Base-by-base conservation (phyloP, 345 rosid species). In the Camelina laxa region DNA sequence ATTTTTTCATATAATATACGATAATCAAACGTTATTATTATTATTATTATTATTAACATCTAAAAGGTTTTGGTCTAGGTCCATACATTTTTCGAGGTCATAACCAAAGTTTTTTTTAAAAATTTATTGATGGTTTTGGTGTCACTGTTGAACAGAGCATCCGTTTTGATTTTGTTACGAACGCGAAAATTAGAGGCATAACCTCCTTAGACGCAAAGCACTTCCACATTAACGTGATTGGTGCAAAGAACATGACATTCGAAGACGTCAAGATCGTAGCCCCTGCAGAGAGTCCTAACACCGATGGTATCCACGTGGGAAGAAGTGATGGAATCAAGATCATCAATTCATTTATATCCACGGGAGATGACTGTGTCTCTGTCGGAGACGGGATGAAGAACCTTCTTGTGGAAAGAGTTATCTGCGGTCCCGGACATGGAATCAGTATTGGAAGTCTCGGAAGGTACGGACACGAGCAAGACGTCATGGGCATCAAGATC, bases 391-490 rank as follows among this genome's bases (percentile, higher is more conserved):
- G 97, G 14, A 70, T 62, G 74, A 82, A 69, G 14, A 76, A 86
- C 69, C 67, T 87, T 59, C 78, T 45, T 17, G 61, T 92, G 44
- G 78, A 76, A 33, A 82, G 76, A 56, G 83, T 90, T 7, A 65
- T 60, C 0, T 92, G 97, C 21, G 96, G 96, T 60, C 94, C 96
- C 0, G 97, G 97, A 30, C 96, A 92, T 58, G 97, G 78, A 17
- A 49, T 75, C 33, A 75, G 78, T 59, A 39, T 75, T 17, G 96
- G 94, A 10, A 92, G 97, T 82, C 89, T 90, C 3, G 97, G 97
- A 36, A 85, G 79, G 76, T 84, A 84, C 73, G 53, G 55, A 0
- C 72, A 86, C 21, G 96, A 90, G 80, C 30, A 79, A 35, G 82
- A 87, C 35, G 96, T 92, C 21, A 81, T 17, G n/a, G 85, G 85